Evolutionary conservation across 2,329 filamentous ascomycete species (phyloP).

Genomic region (Sarocladium strictum): DNA sequence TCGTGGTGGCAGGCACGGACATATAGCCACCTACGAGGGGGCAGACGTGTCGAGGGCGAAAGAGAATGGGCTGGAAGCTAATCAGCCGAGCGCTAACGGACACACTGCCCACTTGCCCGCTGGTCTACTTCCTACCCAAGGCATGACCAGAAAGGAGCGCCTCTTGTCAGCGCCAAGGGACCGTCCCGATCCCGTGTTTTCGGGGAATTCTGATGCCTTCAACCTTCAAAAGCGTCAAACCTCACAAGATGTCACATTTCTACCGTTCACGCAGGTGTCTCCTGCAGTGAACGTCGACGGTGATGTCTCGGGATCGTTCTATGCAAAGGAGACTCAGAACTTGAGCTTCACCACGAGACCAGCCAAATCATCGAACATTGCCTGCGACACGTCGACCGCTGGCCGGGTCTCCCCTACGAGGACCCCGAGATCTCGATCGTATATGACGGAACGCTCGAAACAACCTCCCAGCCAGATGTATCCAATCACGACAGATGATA

Average conservation of each 20-base stretch:
- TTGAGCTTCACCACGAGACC: constrained; percentile 2
- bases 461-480: background rate
- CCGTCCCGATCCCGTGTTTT: background rate
- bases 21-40: too few relatives aligned
- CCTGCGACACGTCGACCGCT: background rate
- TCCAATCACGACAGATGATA: background rate
- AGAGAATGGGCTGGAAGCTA: too few relatives aligned
- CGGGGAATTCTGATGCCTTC: background rate
- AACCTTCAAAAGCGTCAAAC: background rate
- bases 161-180: background rate
- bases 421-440: too few relatives aligned
- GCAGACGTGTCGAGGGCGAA: too few relatives aligned
- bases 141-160: too few relatives aligned
- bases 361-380: background rate
- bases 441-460: too few relatives aligned
- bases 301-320: background rate
- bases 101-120: too few relatives aligned
- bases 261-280: background rate
- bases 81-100: too few relatives aligned
- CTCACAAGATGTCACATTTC: background rate
- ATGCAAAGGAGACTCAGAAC: background rate
- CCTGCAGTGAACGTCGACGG: background rate
- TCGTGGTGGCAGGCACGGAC: too few relatives aligned
- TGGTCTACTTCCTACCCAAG: too few relatives aligned
- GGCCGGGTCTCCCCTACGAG: too few relatives aligned